These are phyloP conservation scores for Fusarium verrucosum DNA, from an alignment of 2,329 filamentous ascomycete genomes.

Conservation along the genomic window DNA sequence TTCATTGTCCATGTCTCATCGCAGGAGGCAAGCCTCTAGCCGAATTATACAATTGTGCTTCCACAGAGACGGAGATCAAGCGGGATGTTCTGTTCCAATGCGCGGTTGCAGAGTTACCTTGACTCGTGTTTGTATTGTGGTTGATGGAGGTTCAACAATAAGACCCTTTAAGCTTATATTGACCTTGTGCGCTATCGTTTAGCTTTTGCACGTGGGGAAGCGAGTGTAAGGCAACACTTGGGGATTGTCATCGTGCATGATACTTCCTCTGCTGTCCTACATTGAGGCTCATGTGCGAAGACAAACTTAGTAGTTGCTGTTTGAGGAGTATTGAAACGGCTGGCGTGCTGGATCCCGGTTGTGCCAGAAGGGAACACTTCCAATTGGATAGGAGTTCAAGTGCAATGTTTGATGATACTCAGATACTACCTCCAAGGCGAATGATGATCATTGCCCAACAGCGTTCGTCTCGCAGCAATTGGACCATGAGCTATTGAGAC, in stretches of 20 bases:
- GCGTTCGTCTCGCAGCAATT: conserved; percentile 14
- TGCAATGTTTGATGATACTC: neutral
- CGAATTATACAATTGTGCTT: conserved; percentile 28
- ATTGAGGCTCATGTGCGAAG: conserved; percentile 1
- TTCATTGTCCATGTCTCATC: conserved; percentile 28
- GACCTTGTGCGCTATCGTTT: conserved; percentile 24
- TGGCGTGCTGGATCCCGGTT: conserved; percentile 3
- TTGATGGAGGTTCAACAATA: conserved; percentile 12
- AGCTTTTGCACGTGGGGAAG: conserved; percentile 11
- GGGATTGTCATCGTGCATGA: neutral
- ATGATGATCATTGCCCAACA: conserved; percentile 3
- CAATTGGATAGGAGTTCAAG: conserved; percentile 1
- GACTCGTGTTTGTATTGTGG: conserved; percentile 24
- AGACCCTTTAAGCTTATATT: conserved; percentile 44
- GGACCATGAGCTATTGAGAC: conserved; percentile 5
- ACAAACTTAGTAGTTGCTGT: conserved; percentile 10
- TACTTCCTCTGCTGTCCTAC: conserved; percentile 16
- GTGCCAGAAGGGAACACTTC: conserved; percentile 1
- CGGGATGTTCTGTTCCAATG: neutral
- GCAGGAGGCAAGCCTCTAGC: conserved; percentile 28
- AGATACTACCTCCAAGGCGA: neutral
- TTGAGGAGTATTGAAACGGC: neutral
- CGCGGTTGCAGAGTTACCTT: conserved; percentile 4
- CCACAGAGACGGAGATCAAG: conserved; percentile 11
- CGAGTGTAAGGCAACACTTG: conserved; percentile 10